Evolutionary conservation across 1,284 basidiomycete genomes (phyloP).

Genomic region (Spongiforma sp.): DNA sequence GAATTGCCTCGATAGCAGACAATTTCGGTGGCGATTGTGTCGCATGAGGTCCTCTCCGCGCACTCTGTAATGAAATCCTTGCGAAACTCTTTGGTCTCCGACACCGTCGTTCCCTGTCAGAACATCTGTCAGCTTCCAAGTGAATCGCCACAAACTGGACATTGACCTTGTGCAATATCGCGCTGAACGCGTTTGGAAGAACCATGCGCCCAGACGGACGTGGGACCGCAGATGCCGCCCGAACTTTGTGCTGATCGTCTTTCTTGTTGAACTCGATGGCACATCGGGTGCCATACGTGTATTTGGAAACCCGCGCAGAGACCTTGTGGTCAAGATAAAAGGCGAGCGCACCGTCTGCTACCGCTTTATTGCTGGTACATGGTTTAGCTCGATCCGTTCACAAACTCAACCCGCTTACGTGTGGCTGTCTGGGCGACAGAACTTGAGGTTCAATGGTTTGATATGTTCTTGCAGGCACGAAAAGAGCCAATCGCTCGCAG

Average conservation of each 20-base stretch:
- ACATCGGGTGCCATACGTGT: conserved; percentile 41
- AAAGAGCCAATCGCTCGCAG: conserved; percentile 45
- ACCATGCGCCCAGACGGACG: conserved; percentile 38
- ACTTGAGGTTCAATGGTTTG: conserved; percentile 33
- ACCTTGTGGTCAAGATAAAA: conserved; percentile 44
- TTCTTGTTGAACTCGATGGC: conserved; percentile 31
- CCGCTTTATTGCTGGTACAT: conserved; percentile 34
- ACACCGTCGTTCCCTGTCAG: conserved; percentile 40
- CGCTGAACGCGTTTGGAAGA: conserved; percentile 38
- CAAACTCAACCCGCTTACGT: conserved; percentile 40
- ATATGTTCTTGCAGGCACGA: conserved; percentile 32
- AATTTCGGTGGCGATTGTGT: conserved; percentile 39
- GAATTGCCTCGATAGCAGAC: conserved; percentile 48
- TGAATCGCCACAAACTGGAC: background rate
- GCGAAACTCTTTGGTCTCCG: conserved; percentile 46
- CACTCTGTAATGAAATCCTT: conserved; percentile 43
- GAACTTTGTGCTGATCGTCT: conserved; percentile 38
- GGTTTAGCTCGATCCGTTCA: background rate
- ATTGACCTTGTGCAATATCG: conserved; percentile 42
- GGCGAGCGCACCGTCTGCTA: conserved; percentile 42
- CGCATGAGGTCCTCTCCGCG: conserved; percentile 28
- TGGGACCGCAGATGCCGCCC: conserved; percentile 27
- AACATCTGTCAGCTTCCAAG: conserved; percentile 5
- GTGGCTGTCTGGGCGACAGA: conserved; percentile 52
- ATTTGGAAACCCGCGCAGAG: conserved; percentile 38